Conservation (phyloP, 1,139 yeast species). For the Candida sojae region DNA sequence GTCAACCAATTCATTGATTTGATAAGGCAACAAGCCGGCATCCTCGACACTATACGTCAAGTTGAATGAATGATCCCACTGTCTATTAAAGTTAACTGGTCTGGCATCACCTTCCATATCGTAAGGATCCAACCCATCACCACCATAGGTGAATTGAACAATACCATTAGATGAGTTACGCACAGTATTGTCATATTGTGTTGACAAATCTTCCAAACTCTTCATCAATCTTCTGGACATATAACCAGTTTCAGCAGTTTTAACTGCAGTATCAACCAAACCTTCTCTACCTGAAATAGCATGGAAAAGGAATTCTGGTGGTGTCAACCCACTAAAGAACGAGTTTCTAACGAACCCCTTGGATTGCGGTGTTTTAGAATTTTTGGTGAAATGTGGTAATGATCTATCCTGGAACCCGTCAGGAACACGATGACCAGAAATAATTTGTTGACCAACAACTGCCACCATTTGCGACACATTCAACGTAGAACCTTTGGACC, state of each 20-base stretch:
- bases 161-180: slow-evolving; percentile 94
- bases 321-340: slow-evolving; percentile 88
- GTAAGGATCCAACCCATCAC: slow-evolving; percentile 96
- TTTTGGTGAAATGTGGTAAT: slow-evolving; percentile 93
- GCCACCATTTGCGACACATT: slow-evolving; percentile 99
- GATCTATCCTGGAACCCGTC: slow-evolving; percentile 99
- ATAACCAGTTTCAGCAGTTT: slow-evolving; percentile 99
- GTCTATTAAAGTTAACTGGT: slow-evolving; percentile 90
- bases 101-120: slow-evolving; percentile 99
- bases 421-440: slow-evolving; percentile 98
- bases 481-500: slow-evolving; percentile 96
- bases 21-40: slow-evolving; percentile 67
- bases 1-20: slow-evolving; percentile 59
- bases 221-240: slow-evolving; percentile 99
- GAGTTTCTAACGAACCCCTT: slow-evolving; percentile 98
- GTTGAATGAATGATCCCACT: slow-evolving; percentile 91
- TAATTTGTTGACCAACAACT: slow-evolving; percentile 98
- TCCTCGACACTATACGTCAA: slow-evolving; percentile 63
- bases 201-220: slow-evolving; percentile 91
- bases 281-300: slow-evolving; percentile 99
- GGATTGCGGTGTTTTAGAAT: slow-evolving; percentile 95
- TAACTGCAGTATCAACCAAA: slow-evolving; percentile 97
- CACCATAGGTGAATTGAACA: slow-evolving; percentile 97
- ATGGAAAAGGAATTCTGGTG: slow-evolving; percentile 96
- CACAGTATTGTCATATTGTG: slow-evolving; percentile 92